These are phyloP conservation scores for Extremus antarcticus DNA, from an alignment of 495 filamentous ascomycete species.

Conservation along the genomic window DNA sequence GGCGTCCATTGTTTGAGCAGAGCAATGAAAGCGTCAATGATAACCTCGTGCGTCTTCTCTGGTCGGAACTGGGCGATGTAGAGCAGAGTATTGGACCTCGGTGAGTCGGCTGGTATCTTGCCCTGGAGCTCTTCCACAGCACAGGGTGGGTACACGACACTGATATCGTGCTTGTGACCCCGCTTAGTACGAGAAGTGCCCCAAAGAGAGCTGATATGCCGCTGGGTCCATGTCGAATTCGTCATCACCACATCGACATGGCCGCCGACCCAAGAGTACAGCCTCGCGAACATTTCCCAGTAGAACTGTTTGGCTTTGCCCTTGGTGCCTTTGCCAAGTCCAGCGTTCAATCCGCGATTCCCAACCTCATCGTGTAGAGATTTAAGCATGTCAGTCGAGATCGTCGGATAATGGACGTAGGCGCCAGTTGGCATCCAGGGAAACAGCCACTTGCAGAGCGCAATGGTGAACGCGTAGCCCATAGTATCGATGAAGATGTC, in stretches of 20 bases:
- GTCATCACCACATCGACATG: slow-evolving; percentile 89
- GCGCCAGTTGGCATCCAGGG: slow-evolving; percentile 71
- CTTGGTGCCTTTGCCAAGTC: slow-evolving; percentile 55
- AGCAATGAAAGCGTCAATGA: slow-evolving; percentile 71
- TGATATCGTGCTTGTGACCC: slow-evolving; percentile 36
- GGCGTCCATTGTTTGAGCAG: slow-evolving; percentile 42
- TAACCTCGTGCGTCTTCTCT: slow-evolving; percentile 85
- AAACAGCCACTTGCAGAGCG: slow-evolving; percentile 73
- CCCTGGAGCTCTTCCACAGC: slow-evolving; percentile 72
- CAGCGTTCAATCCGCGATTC: slow-evolving; percentile 72
- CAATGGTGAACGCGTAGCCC: slow-evolving; percentile 89
- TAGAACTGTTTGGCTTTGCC: slow-evolving; percentile 64
- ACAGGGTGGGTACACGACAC: slow-evolving; percentile 81
- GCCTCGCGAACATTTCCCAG: slow-evolving; percentile 71
- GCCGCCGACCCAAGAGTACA: slow-evolving; percentile 72
- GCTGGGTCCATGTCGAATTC: slow-evolving; percentile 88
- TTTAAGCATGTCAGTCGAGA: slow-evolving; percentile 92
- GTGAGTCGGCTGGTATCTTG: slow-evolving; percentile 58
- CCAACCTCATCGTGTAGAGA: slow-evolving; percentile 57
- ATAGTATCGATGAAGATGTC: slow-evolving; percentile 96
- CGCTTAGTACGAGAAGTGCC: slow-evolving; percentile 39
- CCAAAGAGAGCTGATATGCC: slow-evolving; percentile 75
- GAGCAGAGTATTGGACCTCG: slow-evolving; percentile 58
- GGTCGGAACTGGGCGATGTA: slow-evolving; percentile 97
- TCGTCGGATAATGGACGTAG: slow-evolving; percentile 97